Base-by-base conservation (phyloP, 2,329 filamentous ascomycete species). In the Celoporthe dispersa region DNA sequence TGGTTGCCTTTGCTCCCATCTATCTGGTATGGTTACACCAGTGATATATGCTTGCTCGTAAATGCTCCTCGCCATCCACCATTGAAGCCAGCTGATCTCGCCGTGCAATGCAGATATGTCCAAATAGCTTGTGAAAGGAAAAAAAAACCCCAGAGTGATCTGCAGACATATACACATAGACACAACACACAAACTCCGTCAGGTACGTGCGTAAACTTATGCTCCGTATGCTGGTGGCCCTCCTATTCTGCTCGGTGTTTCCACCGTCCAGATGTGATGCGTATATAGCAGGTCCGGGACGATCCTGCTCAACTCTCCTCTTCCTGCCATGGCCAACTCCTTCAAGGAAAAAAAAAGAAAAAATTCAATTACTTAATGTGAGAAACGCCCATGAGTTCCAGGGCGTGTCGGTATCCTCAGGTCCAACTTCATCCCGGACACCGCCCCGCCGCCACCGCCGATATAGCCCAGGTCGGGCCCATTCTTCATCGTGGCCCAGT, bases 401-500 rank as follows among this genome's bases (percentile, higher is more conserved):
- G 66, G 19, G 22, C 55, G 55, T 22, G 25, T 37, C 19, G 66
- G 66, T 67, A 67, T 67, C 37, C 31, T 48, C 66, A 67, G 33
- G 33, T 67, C 41, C 57, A 67, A 9, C 41, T 61, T 62, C 25
- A 67, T 25, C 39, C 22, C 62, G 25, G 48, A 25, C 1, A 37
- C 33, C 19, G 63, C 66, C 6, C 66, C 65, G 1, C 64, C 71
- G 8, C 55, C 64, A 19, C 35, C 62, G 4, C 70, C 68, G 25
- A 71, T 61, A 12, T 35, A 51, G n/a, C 44, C 35, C 31, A 72
- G 59, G 39, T 66, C 69, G 11, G 61, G 60, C 33, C 73, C 76
- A 68, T 70, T 75, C 73, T 75, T 80, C 79, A 93, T 88, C 77
- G 88, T 86, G 65, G 90, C 88, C 75, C 90, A 92, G 81, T 93